A percentile compares a stretch with the other conserved stretches of the same genome.
Evolutionary conservation across 352 stramenopile genomes (phyloP).

Genomic region (Pythium plurisporium): DNA sequence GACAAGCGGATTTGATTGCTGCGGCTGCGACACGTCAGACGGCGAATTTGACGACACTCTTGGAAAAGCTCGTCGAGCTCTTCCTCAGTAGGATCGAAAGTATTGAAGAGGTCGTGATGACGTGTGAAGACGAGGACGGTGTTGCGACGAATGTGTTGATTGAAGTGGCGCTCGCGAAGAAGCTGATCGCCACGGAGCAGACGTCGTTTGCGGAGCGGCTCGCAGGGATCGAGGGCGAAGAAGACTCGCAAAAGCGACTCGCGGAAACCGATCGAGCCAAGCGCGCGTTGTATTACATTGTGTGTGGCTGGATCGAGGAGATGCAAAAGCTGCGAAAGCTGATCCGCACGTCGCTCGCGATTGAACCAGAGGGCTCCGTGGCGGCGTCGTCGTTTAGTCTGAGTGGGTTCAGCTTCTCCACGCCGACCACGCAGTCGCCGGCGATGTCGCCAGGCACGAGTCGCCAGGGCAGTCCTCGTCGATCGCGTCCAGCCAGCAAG

Average conservation of each 20-base stretch:
- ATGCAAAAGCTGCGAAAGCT: slow-evolving; percentile 69
- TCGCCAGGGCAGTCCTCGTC: background rate
- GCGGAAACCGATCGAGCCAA: slow-evolving; percentile 45
- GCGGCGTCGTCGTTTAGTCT: slow-evolving; percentile 21
- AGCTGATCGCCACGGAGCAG: slow-evolving; percentile 40
- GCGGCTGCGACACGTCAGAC: slow-evolving; percentile 17
- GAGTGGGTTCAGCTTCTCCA: slow-evolving; percentile 49
- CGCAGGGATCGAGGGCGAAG: slow-evolving; percentile 23
- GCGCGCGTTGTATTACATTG: slow-evolving; percentile 53
- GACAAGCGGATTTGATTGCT: slow-evolving; percentile 24
- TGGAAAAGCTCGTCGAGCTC: slow-evolving; percentile 41
- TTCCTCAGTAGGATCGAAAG: slow-evolving; percentile 64
- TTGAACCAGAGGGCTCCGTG: slow-evolving; percentile 18
- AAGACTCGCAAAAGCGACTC: slow-evolving; percentile 30
- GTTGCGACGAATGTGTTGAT: slow-evolving; percentile 60
- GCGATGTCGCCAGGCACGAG: slow-evolving; percentile 31
- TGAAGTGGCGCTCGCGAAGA: slow-evolving; percentile 58
- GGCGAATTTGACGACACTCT: slow-evolving; percentile 13
- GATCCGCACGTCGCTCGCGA: slow-evolving; percentile 55
- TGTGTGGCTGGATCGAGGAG: slow-evolving; percentile 71
- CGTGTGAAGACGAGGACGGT: slow-evolving; percentile 51
- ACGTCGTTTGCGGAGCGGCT: slow-evolving; percentile 39
- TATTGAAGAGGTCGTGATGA: slow-evolving; percentile 53
- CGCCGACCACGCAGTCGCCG: slow-evolving; percentile 38
- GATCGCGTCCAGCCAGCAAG: slow-evolving; percentile 5